Base-by-base conservation (phyloP, 78 protist species). In the Dictyostelium capitatum region DNA sequence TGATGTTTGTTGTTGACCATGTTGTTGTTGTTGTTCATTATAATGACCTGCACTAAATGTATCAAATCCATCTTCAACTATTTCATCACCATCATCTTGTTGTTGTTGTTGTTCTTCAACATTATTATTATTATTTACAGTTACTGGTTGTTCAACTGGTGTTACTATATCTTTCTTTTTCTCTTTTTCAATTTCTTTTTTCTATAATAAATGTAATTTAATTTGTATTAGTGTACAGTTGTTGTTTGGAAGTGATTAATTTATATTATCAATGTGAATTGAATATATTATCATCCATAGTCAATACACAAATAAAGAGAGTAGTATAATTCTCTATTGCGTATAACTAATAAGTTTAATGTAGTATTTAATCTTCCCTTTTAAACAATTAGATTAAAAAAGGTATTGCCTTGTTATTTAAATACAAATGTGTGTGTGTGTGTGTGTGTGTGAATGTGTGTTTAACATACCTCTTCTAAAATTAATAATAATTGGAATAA, bases 401-500 rank as follows among this genome's bases (percentile, higher is more conserved):
- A 67, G 48, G 8, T 67, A 51, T 51, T 37, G 43, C 43, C 43
- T 37, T 37, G 43, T 37, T 37, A 37, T 37, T 37, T 37, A 37
- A 37, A 37, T 37, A 37, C 43, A 37, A n/a, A 37, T 37, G 43
- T 37, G 43, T 37, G 43, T 37, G 43, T 3, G 43, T 37, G 43
- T 3, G 43, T 37, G 43, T 3, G 43, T 37, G 43, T 1, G 43
- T 37, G 43, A 37, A 37, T 37, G 43, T 37, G 43, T 3, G 43
- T 37, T 1, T 3, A 3, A 37, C 43, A 37, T 74, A 74, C 84
- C 65, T 77, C 43, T 74, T 73, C 83, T 43, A 72, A 62, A 47
- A 87, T 51, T 65, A 87, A 77, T 28, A 87, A 37, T n/a, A 87
- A 64, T 62, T 87, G 48, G 51, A 87, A 87, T 47, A 87, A 28